Base-by-base conservation (phyloP, 352 stramenopile species). In the Phytopythium aichiense region DNA sequence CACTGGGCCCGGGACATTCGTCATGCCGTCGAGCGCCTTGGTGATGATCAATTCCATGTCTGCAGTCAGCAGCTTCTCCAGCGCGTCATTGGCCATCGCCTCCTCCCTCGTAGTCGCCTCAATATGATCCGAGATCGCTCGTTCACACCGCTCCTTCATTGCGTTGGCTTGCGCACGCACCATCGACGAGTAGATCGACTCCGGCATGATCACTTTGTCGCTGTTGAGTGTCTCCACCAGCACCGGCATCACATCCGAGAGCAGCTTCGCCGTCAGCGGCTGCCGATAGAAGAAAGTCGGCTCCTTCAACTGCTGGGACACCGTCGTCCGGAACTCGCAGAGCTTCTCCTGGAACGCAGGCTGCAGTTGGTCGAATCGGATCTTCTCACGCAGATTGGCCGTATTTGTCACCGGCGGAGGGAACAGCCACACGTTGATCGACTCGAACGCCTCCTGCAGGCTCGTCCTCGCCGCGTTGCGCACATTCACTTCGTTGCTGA, bases 111-210 rank as follows among this genome's bases (percentile, higher is more conserved):
- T 76, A 58, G 75, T 72, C 65, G 84, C 77, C 64, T 91, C 80
- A n/a, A 84, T 91, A 49, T 86, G 81, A 15, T 69, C 69, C 0
- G 77, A 58, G 60, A 95, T 95, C 23, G 71, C 71, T 31, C 79
- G 78, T 48, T 92, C 77, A 40, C 70, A 92, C 22, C 65, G 69
- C 46, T 84, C 76, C 60, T 91, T 85, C 4, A 71, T 63, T 20
- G 77, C 79, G 46, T 86, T 83, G 7, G 83, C 84, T 58, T 95
- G 81, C 0, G 84, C 83, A 52, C 85, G 83, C 33, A 92, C 84
- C 72, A 95, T 90, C 1, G 84, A 93, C 52, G 87, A 87, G 61
- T 93, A 95, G 65, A 95, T 95, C 5, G 87, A 94, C 66, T 94
- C 87, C 1, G 87, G 87, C 87, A 95, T 92, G 58, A 95, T 95